These are phyloP conservation scores for Pythium aquatile DNA, from an alignment of 352 stramenopile genomes.

Conservation along the genomic window DNA sequence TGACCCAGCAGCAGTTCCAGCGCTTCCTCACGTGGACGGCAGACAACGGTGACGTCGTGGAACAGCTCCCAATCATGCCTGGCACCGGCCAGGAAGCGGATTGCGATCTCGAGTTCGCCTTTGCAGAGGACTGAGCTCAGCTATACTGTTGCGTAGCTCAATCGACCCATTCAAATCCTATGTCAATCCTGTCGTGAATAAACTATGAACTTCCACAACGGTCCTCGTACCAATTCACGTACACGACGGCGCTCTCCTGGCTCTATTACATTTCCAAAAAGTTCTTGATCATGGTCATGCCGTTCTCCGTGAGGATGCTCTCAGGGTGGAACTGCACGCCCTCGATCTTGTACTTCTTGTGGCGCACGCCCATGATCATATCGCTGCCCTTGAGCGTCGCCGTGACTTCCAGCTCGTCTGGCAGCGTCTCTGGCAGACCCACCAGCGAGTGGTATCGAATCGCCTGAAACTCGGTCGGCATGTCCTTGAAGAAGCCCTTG, in stretches of 20 bases:
- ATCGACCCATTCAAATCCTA: too few species aligned
- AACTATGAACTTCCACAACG: conserved; percentile 1
- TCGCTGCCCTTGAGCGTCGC: conserved; percentile 76
- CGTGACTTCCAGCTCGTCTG: conserved; percentile 74
- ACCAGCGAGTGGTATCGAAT: conserved; percentile 90
- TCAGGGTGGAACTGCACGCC: conserved; percentile 90
- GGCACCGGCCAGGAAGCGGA: conserved; percentile 32
- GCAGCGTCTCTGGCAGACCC: conserved; percentile 77
- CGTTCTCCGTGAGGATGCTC: conserved; percentile 83
- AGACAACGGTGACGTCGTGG: conserved; percentile 70
- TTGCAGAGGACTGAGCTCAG: conserved; percentile 57
- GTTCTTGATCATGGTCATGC: conserved; percentile 83
- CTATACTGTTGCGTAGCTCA: background rate
- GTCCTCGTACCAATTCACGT: background rate
- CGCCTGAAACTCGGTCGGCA: conserved; percentile 73
- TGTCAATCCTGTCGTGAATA: conserved; percentile 5
- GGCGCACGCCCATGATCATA: conserved; percentile 90
- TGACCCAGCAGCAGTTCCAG: conserved; percentile 80
- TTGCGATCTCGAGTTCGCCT: conserved; percentile 67
- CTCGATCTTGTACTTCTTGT: conserved; percentile 86
- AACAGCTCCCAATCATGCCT: conserved; percentile 57
- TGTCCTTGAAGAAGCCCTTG: conserved; percentile 83
- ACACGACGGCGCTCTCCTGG: background rate
- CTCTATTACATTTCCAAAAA: conserved; percentile 80
- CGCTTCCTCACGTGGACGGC: conserved; percentile 79